These are phyloP conservation scores for Leccinum pachyderme DNA, from an alignment of 1,284 basidiomycete genomes.

Conservation along the genomic window DNA sequence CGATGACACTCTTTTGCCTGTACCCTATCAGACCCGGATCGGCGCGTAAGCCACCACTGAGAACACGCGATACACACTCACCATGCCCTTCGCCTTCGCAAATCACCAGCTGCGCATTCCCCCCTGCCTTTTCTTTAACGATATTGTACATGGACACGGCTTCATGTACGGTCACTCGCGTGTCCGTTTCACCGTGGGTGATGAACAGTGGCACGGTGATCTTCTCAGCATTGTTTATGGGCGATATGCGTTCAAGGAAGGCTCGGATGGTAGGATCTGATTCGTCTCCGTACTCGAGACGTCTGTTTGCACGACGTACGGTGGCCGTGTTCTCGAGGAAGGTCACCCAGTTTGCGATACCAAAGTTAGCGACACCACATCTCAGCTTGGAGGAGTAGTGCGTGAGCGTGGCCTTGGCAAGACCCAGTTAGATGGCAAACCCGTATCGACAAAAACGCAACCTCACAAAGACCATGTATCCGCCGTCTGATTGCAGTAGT, in stretches of 20 bases:
- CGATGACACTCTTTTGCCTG: slow-evolving; percentile 41
- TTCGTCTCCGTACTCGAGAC: slow-evolving; percentile 39
- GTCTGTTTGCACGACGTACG: slow-evolving; percentile 32
- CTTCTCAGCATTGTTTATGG: slow-evolving; percentile 35
- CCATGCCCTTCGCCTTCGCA: slow-evolving; percentile 42
- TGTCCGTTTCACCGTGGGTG: slow-evolving; percentile 40
- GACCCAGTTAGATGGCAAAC: slow-evolving; percentile 1
- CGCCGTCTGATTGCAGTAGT: slow-evolving; percentile 27
- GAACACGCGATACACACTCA: slow-evolving; percentile 15
- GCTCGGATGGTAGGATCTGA: slow-evolving; percentile 31
- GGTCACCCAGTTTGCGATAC: slow-evolving; percentile 36
- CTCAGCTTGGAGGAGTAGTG: slow-evolving; percentile 38
- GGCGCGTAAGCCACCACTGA: slow-evolving; percentile 1
- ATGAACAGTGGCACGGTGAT: slow-evolving; percentile 36
- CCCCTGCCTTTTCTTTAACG: slow-evolving; percentile 16
- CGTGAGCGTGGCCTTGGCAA: slow-evolving; percentile 32
- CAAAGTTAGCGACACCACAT: slow-evolving; percentile 39
- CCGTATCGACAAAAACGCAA: neutral
- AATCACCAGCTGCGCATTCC: slow-evolving; percentile 33
- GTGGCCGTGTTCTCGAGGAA: slow-evolving; percentile 39
- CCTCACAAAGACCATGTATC: slow-evolving; percentile 37
- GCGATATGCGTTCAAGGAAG: slow-evolving; percentile 38
- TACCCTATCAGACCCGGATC: slow-evolving; percentile 29
- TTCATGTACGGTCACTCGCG: slow-evolving; percentile 36
- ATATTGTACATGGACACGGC: slow-evolving; percentile 30